phyloP scores from a whole-genome alignment of 176 grass and related monocot species.

The Saccharum spontaneum region DNA sequence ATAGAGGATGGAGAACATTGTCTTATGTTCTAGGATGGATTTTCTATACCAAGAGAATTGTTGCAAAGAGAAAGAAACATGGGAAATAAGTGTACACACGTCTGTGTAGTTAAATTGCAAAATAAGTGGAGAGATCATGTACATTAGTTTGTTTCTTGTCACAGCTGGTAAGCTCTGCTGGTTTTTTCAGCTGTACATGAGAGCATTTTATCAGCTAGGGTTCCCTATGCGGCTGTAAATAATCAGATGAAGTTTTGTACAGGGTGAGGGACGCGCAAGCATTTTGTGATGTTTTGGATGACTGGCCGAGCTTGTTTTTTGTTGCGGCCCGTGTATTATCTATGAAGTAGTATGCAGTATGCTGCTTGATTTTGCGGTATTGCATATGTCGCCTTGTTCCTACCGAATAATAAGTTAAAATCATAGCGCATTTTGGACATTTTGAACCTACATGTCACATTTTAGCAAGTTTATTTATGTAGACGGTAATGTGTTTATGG shows the following conservation, averaged over 20 bases:
- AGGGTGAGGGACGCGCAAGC: neutral
- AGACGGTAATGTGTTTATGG: neutral
- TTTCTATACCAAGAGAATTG: conserved; percentile 80
- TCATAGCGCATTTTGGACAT: too few relatives aligned
- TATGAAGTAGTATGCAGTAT: neutral
- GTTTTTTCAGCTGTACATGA: conserved; percentile 6
- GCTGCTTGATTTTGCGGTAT: neutral
- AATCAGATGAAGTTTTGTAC: conserved; percentile 32
- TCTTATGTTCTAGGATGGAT: conserved; percentile 73
- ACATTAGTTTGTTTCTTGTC: conserved; percentile 1
- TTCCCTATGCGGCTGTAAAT: conserved; percentile 29
- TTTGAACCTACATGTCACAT: neutral
- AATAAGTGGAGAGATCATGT: conserved; percentile 24
- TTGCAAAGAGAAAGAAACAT: conserved; percentile 53
- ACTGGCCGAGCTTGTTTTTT: neutral
- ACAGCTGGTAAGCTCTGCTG: neutral
- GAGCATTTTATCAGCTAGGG: conserved; percentile 2
- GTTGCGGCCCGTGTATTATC: neutral
- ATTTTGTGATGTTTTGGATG: neutral
- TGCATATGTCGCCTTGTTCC: too few relatives aligned
- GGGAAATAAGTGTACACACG: conserved; percentile 36
- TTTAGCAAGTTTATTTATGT: neutral
- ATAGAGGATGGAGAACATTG: conserved; percentile 75
- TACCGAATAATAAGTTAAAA: too few relatives aligned
- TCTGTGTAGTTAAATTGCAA: conserved; percentile 15